Evolutionary conservation across 2,329 filamentous ascomycete species (phyloP), one percentile per base, ranked within the genome.

Genomic region (Aspergillus nomiae): DNA sequence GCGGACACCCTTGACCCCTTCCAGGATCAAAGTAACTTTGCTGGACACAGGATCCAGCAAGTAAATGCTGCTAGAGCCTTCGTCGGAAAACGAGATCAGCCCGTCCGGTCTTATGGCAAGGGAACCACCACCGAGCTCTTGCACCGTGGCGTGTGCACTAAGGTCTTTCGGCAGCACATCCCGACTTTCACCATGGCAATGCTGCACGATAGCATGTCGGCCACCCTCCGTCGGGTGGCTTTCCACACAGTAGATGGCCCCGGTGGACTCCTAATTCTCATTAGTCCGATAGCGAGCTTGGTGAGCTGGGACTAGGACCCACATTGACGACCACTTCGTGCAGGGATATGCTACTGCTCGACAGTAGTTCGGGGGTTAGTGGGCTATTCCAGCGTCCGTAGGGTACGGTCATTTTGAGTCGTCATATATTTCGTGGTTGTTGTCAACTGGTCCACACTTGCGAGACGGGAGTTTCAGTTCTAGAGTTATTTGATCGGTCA

Each of bases 121-220:
- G 0, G 82, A 73, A 3, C 78, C 78, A 12, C 84, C 84, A 1
- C 85, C 85, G 58, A 86, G 86, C 64, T 85, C 84, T 63, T 87
- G 84, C 19, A 86, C 80, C 1, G 71, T 76, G 30, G 81, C 83
- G 51, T 75, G 71, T 5, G 79, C 82, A 63, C 77, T 82, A 66
- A 81, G 81, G 0, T 78, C 70, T 3, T 68, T 67, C 0, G 83
- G 81, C 12, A 86, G 73, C 1, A 84, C 69, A 32, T 84, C 78
- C 28, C 71, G 74, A 16, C 69, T 67, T 3, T 72, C 70, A 10
- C 74, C 70, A 2, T 72, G 62, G 12, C 71, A 70, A 32, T 81
- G 69, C 67, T 84, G 79, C 9, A 85, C 74, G 45, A 86, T 82
- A 19, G 76, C 77, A 38, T 69, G 78, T 19, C 80, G 76, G 7